Base-by-base conservation (phyloP, 345 rosid genomes). In the Populus euphratica region DNA sequence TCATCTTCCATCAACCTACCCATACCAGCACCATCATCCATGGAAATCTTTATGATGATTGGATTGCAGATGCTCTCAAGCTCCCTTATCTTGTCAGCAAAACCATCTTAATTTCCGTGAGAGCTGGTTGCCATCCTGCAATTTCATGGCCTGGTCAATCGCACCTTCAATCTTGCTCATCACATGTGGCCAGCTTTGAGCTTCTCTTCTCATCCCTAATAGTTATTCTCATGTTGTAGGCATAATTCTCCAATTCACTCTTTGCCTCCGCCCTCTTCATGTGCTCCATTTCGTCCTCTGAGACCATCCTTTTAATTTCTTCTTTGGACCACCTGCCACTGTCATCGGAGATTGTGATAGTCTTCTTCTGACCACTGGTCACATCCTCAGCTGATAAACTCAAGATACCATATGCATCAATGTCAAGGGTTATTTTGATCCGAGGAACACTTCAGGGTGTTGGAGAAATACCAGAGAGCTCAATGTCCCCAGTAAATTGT, bases 401-500 rank as follows among this genome's bases (percentile, higher is more conserved):
- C 39, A 80, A 68, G 67, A 74, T 83, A 17, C 83, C 79, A 2
- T 80, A 59, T 6, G 81, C 86, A 38, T 83, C 86, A 0, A 71
- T 74, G 27, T 80, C 83, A 6, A 80, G 80, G 81, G 77, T 65
- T 36, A 74, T 71, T 0, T 75, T 77, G 52, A 83, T 83, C 39
- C 69, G 74, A 14, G 83, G 81, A 25, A 77, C 79, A 11, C 83
- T 83, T 21, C 72, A 70, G 17, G 81, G 79, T 7, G 86, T 81
- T 8, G 86, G 86, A 14, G 81, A 77, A 50, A 80, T 83, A 38
- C 83, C 77, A 0, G 81, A 80, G 25, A 80, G 77, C 73, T 73
- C 81, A 31, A 74, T 43, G 77, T 75, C 5, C 83, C 83, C 63
- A 83, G 49, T 35, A 80, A 65, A 63, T 77, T 80, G 69, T 78